Conservation (phyloP, 1,284 basidiomycete species). For the Fomitopsis betulina region DNA sequence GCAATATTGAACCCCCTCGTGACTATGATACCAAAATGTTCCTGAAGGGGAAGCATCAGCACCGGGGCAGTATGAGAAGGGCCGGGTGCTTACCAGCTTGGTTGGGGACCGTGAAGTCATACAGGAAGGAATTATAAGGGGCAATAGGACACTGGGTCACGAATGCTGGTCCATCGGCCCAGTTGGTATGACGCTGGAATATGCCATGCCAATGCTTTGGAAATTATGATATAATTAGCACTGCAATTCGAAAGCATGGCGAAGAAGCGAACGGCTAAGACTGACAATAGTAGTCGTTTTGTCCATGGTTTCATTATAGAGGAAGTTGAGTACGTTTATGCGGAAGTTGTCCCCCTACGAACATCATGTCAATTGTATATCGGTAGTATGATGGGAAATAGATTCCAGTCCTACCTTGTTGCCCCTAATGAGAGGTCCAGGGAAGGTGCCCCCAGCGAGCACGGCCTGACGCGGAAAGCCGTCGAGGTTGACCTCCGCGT, state of each 20-base stretch:
- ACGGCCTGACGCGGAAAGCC: slow-evolving; percentile 20
- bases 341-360: slow-evolving; percentile 24
- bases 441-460: slow-evolving; percentile 21
- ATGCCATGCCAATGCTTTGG: slow-evolving; percentile 33
- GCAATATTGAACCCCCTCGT: slow-evolving; percentile 24
- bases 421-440: slow-evolving; percentile 23
- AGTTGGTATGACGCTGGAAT: slow-evolving; percentile 26
- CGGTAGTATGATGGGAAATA: neutral
- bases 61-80: neutral
- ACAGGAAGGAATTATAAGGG: slow-evolving; percentile 39
- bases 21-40: slow-evolving; percentile 19
- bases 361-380: neutral
- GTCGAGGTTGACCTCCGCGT: slow-evolving; percentile 20
- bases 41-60: neutral
- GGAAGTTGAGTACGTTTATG: slow-evolving; percentile 32
- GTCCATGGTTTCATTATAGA: slow-evolving; percentile 30
- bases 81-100: slow-evolving; percentile 25
- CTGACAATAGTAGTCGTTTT: slow-evolving; percentile 32
- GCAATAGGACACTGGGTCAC: slow-evolving; percentile 49
- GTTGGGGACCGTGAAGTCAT: slow-evolving; percentile 26
- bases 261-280: neutral
- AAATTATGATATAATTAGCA: neutral
- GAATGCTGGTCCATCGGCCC: slow-evolving; percentile 29
- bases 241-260: slow-evolving; percentile 20
- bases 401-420: slow-evolving; percentile 14